Evolutionary conservation across 495 filamentous ascomycete genomes (phyloP).

Genomic region (Penicillium manginii): DNA sequence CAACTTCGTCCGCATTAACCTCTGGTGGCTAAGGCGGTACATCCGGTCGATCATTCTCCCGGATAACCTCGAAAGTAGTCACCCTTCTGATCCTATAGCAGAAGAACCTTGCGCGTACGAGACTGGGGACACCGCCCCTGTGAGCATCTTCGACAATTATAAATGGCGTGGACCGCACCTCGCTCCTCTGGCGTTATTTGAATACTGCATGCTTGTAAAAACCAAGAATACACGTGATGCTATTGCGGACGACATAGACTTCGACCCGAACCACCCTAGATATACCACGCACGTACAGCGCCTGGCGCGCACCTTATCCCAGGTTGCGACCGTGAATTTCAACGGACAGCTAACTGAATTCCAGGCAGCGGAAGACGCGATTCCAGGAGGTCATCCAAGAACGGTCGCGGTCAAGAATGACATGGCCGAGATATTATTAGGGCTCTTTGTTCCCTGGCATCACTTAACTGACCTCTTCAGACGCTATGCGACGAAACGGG

Average conservation of each 20-base stretch:
- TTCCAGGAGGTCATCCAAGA: neutral
- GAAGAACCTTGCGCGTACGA: neutral
- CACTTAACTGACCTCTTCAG: neutral
- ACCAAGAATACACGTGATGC: neutral
- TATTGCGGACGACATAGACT: neutral
- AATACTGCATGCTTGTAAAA: neutral
- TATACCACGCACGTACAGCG: neutral
- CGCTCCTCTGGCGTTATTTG: neutral
- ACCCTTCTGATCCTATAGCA: neutral
- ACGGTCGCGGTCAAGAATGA: neutral
- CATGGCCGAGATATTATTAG: neutral
- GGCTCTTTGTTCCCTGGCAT: neutral
- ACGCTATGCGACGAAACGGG: no score
- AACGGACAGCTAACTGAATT: neutral
- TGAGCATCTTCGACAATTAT: neutral
- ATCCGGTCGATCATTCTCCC: neutral
- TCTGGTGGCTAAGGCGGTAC: neutral
- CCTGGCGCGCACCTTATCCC: neutral
- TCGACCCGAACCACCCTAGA: neutral
- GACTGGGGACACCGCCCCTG: neutral
- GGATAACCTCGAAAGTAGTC: neutral
- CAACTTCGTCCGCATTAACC: neutral
- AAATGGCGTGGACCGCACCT: neutral
- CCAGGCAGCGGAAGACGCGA: neutral
- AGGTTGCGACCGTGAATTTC: neutral